These are phyloP conservation scores for Talaromyces trachyspermus DNA, from an alignment of 495 filamentous ascomycete genomes.

Conservation along the genomic window DNA sequence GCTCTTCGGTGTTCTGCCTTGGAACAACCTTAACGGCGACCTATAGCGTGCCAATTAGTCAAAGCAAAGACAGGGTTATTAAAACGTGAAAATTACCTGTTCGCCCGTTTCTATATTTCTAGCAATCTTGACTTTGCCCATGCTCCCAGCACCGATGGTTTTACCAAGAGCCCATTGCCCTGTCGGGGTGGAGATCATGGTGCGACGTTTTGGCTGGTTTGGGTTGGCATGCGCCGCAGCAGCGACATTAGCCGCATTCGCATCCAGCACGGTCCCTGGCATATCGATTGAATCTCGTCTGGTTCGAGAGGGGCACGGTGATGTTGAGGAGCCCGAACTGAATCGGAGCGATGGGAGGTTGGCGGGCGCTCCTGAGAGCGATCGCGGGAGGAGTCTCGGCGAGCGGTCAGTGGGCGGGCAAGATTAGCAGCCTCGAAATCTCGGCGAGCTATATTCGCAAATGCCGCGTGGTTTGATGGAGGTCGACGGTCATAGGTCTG, in stretches of 20 bases:
- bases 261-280: conserved; percentile 33
- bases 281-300: conserved; percentile 50
- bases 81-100: conserved; percentile 47
- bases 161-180: conserved; percentile 92
- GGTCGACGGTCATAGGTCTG: conserved; percentile 44
- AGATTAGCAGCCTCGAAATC: conserved; percentile 52
- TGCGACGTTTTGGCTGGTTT: conserved; percentile 59
- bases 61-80: background rate
- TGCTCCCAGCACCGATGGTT: conserved; percentile 95
- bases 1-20: conserved; percentile 78
- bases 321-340: conserved; percentile 34
- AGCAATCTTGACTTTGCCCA: conserved; percentile 91
- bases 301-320: conserved; percentile 39
- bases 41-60: conserved; percentile 35
- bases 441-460: conserved; percentile 46
- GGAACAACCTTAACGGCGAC: conserved; percentile 98
- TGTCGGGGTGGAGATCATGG: conserved; percentile 72
- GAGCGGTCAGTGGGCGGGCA: conserved; percentile 39
- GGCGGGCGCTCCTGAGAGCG: conserved; percentile 40
- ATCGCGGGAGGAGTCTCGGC: conserved; percentile 49
- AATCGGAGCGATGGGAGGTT: conserved; percentile 44
- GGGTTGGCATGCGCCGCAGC: conserved; percentile 26
- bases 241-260: conserved; percentile 33
- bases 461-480: conserved; percentile 42
- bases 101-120: conserved; percentile 74